Base-by-base conservation (phyloP, 2,329 filamentous ascomycete species). In the Zymoseptoria pseudotritici region DNA sequence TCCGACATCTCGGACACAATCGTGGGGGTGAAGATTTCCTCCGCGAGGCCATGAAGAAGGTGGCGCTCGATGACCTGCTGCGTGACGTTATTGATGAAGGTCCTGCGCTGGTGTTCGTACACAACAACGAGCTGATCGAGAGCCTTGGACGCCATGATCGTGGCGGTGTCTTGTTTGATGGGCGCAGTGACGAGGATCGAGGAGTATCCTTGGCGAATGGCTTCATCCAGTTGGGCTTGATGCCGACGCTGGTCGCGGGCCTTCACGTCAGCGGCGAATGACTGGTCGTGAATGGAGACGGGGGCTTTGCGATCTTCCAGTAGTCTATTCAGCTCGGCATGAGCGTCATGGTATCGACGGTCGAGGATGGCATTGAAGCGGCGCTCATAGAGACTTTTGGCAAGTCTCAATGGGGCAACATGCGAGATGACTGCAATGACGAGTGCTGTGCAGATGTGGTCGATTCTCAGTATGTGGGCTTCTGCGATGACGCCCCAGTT, bases 401-500 rank as follows among this genome's bases (percentile, higher is more conserved):
- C 70, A 22, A 79, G 77, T 13, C 77, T 73, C 0, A 60, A 58
- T 22, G 80, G 75, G 0, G 77, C 72, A 19, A 78, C 66, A 13
- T 78, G 61, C 6, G 63, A 29, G 9, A 77, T 65, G 11, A 75
- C 69, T 1, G 67, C 64, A 1, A 68, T 42, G 2, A 80, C 63
- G 54, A 80, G 77, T 3, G 64, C 58, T 31, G 68, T 66, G 50
- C 74, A 73, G 0, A 68, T 65, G 0, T 63, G 53, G 46, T 73
- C 69, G 36, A 81, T 69, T 0, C 61, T 69, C 3, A 71, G 63
- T 49, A 79, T 71, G 57, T 79, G 77, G 0, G 62, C 51, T 2
- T 51, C 58, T 2, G 71, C 74, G 2, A 81, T 76, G 0, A 58
- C 29, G 50, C 77, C 69, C 86, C 84, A 89, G 0, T 79, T 80